Evolutionary conservation across 2,329 filamentous ascomycete genomes (phyloP).

Genomic region (Fusarium longipes): DNA sequence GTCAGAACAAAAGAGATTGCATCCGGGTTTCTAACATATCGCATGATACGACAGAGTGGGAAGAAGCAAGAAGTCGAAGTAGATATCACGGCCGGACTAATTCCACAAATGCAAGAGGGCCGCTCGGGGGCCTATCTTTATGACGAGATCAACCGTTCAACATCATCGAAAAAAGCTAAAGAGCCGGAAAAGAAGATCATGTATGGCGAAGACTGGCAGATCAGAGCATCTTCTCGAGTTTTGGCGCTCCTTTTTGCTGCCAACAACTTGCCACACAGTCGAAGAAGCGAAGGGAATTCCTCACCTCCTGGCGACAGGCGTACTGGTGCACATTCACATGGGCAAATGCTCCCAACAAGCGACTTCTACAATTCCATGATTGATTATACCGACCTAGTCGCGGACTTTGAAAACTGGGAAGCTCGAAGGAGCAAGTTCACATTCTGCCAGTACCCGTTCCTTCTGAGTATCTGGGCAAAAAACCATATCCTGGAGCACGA

Average conservation of each 20-base stretch:
- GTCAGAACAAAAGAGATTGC: constrained; percentile 80
- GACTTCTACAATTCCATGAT: constrained; percentile 90
- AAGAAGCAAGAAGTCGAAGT: constrained; percentile 70
- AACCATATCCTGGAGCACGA: constrained; percentile 91
- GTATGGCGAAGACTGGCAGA: constrained; percentile 90
- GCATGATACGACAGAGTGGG: constrained; percentile 76
- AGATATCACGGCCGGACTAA: constrained; percentile 73
- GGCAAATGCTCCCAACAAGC: constrained; percentile 80
- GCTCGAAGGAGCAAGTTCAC: constrained; percentile 78
- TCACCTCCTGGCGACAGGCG: constrained; percentile 42
- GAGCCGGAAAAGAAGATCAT: constrained; percentile 67
- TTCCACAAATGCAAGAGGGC: constrained; percentile 78
- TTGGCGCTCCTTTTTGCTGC: constrained; percentile 85
- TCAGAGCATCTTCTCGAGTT: constrained; percentile 81
- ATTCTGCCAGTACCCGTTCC: constrained; percentile 93
- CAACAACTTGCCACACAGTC: constrained; percentile 68
- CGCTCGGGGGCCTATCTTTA: constrained; percentile 77
- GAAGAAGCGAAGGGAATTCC: constrained; percentile 48
- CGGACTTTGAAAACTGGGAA: constrained; percentile 91
- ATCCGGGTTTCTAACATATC: constrained; percentile 82
- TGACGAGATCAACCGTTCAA: constrained; percentile 73
- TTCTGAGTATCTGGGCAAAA: constrained; percentile 92
- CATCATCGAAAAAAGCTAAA: constrained; percentile 64
- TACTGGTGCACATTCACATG: constrained; percentile 53
- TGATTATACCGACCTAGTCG: constrained; percentile 85